Base-by-base conservation (phyloP, 306 rosid species). In the Fragaria vesca region DNA sequence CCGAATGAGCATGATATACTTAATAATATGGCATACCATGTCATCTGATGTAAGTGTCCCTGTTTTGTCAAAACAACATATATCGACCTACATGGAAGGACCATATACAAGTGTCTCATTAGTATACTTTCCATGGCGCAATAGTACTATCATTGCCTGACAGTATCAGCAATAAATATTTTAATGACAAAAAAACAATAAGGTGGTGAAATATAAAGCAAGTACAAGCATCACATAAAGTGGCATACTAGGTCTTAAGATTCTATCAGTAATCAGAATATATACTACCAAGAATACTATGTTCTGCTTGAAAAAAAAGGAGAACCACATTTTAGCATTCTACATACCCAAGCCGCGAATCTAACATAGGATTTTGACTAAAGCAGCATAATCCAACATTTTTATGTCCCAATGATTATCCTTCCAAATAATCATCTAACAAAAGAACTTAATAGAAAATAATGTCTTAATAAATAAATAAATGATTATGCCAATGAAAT, bases 41-140 rank as follows among this genome's bases (percentile, higher is more conserved):
- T 96, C 99, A 78, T 96, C 99, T 62, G 99, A 96, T 51, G 99
- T 96, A 78, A 96, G 92, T 28, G 99, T 96, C 86, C 99, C 99
- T 60, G 99, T 96, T 91, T 96, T 96, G 91, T 96, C 99, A 48
- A 96, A 96, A 86, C 99, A 96, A 75, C 99, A 96, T 79, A 96
- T 93, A 85, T 96, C 99, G 84, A 96, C 99, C 99, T 96, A 85
- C 71, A 83, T n/a, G 68, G 38, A 82, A 85, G 50, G 67, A 65
- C 80, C 57, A 40, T 69, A 73, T 42, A 79, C 75, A 66, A 72
- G 24, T 17, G 42, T 9, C 5, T 24, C 18, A 55, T 36, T 76
- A 67, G 50, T 21, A 58, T 4, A 63, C 38, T 30, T 24, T 15
- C 12, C 57, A 26, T 15, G 65, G 45, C 15, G 6, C 71, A 61